phyloP scores from a whole-genome alignment of 1,284 basidiomycete species.

The Wallemia mellicola region DNA sequence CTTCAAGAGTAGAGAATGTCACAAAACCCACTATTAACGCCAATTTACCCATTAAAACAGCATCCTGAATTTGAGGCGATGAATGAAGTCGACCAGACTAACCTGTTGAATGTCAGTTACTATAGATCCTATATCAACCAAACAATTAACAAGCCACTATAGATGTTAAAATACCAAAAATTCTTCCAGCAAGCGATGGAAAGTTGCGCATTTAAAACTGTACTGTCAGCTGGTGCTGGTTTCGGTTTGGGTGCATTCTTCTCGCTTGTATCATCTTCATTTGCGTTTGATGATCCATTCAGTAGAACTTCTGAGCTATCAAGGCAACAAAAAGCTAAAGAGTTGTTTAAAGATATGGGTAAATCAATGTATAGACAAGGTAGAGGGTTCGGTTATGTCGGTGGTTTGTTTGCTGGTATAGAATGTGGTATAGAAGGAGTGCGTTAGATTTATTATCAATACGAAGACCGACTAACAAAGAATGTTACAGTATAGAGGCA shows the following conservation, averaged over 20 bases:
- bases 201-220: constrained; percentile 53
- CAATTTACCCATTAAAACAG: not conserved
- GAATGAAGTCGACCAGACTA: not conserved
- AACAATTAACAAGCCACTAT: constrained; percentile 11
- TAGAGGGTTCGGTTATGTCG: constrained; percentile 81
- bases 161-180: constrained; percentile 43
- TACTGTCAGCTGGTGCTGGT: constrained; percentile 49
- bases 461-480: not conserved
- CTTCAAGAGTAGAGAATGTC: not conserved
- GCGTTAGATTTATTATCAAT: constrained; percentile 18
- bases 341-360: constrained; percentile 84
- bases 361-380: constrained; percentile 68
- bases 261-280: constrained; percentile 78
- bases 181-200: constrained; percentile 42
- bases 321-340: constrained; percentile 38
- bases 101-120: not conserved
- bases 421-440: constrained; percentile 91
- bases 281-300: constrained; percentile 80
- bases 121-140: not conserved
- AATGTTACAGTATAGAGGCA: constrained; percentile 54
- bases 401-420: constrained; percentile 66
- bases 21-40: not conserved
- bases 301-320: constrained; percentile 32
- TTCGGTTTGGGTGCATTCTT: constrained; percentile 84
- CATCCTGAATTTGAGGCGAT: not conserved